Percentiles rank a stretch among this genome's conserved stretches.
Evolutionary conservation across 352 stramenopile species (phyloP).

Genomic region (Phytophthora idaei): DNA sequence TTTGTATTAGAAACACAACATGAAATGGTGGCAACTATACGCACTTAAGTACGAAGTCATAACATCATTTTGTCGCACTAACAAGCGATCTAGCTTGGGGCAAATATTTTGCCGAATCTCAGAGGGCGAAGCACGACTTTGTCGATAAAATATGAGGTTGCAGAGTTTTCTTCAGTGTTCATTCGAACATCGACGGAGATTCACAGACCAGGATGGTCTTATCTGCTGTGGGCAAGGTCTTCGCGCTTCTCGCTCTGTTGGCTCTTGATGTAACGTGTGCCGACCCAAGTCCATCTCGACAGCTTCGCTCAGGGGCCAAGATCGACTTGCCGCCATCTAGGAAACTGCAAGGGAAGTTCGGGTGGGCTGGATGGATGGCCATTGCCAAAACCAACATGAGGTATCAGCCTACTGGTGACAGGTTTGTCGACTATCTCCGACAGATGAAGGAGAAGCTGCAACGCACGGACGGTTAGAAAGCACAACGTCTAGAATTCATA

Average conservation of each 20-base stretch:
- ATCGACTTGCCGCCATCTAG: neutral
- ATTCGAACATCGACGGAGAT: slow-evolving; percentile 2
- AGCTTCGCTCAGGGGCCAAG: neutral
- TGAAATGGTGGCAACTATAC: no score
- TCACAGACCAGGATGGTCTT: neutral
- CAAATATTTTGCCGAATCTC: no score
- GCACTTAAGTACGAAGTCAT: no score
- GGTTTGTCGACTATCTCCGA: neutral
- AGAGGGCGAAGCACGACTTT: no score
- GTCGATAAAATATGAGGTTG: neutral
- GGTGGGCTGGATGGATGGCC: neutral
- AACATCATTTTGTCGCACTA: no score
- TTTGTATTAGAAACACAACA: no score
- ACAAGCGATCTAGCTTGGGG: no score
- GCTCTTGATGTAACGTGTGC: neutral
- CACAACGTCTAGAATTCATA: neutral
- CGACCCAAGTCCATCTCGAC: slow-evolving; percentile 1
- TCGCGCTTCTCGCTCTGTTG: slow-evolving; percentile 4
- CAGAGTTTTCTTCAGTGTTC: slow-evolving; percentile 7
- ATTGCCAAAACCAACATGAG: slow-evolving; percentile 14
- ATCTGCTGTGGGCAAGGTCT: slow-evolving; percentile 1
- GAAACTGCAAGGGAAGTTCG: slow-evolving; percentile 8
- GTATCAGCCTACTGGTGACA: slow-evolving; percentile 15
- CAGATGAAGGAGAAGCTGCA: slow-evolving; percentile 4
- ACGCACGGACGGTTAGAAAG: neutral